These are phyloP conservation scores for Acacia crassicarpa DNA, from an alignment of 306 rosid species.

Conservation along the genomic window DNA sequence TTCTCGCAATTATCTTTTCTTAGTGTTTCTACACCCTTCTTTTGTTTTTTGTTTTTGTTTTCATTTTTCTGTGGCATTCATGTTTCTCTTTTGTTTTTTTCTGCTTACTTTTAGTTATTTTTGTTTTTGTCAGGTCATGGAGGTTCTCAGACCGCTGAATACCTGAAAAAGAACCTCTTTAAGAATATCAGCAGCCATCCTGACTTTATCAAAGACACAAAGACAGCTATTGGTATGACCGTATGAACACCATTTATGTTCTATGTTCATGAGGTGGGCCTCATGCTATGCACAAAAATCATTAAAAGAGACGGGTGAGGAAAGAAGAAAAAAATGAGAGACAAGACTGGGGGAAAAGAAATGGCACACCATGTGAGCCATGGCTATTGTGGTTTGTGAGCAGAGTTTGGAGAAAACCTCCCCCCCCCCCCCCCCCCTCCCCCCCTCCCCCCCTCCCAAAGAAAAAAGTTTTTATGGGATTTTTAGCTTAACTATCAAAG, in stretches of 20 bases:
- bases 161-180: constrained; percentile 74
- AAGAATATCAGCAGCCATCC: constrained; percentile 82
- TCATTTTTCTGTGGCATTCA: not conserved
- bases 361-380: not conserved
- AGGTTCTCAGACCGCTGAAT: constrained; percentile 86
- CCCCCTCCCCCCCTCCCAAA: not conserved
- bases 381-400: not conserved
- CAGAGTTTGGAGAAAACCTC: not conserved
- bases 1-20: not conserved
- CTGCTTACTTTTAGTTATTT: no score
- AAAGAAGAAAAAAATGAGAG: not conserved
- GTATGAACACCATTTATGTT: constrained; percentile 35
- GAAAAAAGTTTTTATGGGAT: not conserved
- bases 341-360: not conserved
- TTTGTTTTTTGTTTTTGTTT: not conserved
- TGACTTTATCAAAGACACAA: constrained; percentile 70
- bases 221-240: constrained; percentile 72
- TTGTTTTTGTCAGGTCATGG: constrained; percentile 64
- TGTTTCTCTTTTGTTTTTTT: not conserved
- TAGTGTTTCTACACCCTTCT: not conserved
- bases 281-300: not conserved
- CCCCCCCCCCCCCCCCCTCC: not conserved
- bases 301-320: not conserved
- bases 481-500: not conserved
- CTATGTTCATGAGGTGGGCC: not conserved